Evolutionary conservation across 140 eudicot genomes (phyloP).

Genomic region (Anethum foeniculum): DNA sequence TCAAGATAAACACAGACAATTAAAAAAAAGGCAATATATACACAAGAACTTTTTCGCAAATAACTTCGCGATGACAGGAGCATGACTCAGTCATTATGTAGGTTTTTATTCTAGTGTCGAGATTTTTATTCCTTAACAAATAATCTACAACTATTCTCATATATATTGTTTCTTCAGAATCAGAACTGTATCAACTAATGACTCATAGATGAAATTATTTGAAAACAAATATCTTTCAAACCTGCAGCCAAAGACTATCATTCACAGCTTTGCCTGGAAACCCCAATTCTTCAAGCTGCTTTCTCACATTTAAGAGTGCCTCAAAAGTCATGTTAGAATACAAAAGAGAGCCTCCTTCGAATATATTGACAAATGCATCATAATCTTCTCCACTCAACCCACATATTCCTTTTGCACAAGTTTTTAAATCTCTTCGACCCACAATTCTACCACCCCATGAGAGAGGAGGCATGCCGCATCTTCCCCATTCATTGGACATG

Average conservation of each 20-base stretch:
- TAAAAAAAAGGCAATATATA: neutral
- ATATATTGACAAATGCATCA: slow-evolving; percentile 76
- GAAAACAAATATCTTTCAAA: slow-evolving; percentile 14
- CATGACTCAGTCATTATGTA: neutral
- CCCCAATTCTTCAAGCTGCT: slow-evolving; percentile 88
- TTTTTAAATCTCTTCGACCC: slow-evolving; percentile 61
- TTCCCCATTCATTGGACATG: slow-evolving; percentile 78
- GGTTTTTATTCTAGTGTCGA: neutral
- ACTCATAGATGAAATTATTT: neutral
- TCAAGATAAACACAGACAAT: neutral
- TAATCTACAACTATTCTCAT: neutral
- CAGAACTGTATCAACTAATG: neutral
- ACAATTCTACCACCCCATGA: slow-evolving; percentile 97
- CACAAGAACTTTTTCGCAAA: neutral
- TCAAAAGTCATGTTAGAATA: slow-evolving; percentile 93
- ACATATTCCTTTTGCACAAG: slow-evolving; percentile 47
- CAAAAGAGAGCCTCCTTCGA: slow-evolving; percentile 93
- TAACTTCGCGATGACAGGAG: neutral
- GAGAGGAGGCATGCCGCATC: slow-evolving; percentile 57
- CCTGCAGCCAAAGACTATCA: slow-evolving; percentile 99
- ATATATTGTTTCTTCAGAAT: neutral
- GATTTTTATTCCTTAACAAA: neutral
- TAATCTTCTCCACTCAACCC: slow-evolving; percentile 71
- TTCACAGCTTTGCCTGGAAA: slow-evolving; percentile 93
- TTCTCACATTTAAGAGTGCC: slow-evolving; percentile 86